These are phyloP conservation scores for Penicillium sp. DNA, from an alignment of 2,329 filamentous ascomycete genomes.

Conservation along the genomic window DNA sequence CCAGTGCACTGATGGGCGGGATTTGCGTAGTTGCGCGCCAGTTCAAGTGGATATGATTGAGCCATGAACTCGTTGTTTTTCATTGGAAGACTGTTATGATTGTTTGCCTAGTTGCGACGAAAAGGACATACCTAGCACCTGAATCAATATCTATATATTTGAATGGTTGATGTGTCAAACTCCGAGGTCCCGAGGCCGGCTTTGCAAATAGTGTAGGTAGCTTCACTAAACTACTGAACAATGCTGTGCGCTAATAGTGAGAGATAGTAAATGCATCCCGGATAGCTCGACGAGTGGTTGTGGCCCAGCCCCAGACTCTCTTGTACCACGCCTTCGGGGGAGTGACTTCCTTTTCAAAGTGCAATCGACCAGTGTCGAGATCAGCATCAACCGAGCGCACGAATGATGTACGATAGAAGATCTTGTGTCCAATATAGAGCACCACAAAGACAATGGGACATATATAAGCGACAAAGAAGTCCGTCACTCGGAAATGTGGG, in stretches of 20 bases:
- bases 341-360: slow-evolving; percentile 33
- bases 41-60: slow-evolving; percentile 15
- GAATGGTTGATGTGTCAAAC: not conserved
- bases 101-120: not conserved
- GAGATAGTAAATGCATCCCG: not conserved
- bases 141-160: not conserved
- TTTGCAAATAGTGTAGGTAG: no score
- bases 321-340: slow-evolving; percentile 30
- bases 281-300: not conserved
- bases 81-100: not conserved
- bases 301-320: slow-evolving; percentile 27
- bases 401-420: slow-evolving; percentile 35
- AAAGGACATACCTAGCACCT: not conserved
- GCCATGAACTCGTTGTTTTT: not conserved
- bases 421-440: slow-evolving; percentile 63
- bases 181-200: no score
- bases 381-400: slow-evolving; percentile 44
- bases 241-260: not conserved
- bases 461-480: slow-evolving; percentile 66
- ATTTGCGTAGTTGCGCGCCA: slow-evolving; percentile 16
- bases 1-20: slow-evolving; percentile 20
- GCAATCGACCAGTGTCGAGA: slow-evolving; percentile 43
- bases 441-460: slow-evolving; percentile 65
- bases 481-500: slow-evolving; percentile 54
- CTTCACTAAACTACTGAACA: not conserved